Evolutionary conservation across 176 grass and related monocot species (phyloP), one percentile per base, ranked within the genome.

Genomic region (Eleusine indica): DNA sequence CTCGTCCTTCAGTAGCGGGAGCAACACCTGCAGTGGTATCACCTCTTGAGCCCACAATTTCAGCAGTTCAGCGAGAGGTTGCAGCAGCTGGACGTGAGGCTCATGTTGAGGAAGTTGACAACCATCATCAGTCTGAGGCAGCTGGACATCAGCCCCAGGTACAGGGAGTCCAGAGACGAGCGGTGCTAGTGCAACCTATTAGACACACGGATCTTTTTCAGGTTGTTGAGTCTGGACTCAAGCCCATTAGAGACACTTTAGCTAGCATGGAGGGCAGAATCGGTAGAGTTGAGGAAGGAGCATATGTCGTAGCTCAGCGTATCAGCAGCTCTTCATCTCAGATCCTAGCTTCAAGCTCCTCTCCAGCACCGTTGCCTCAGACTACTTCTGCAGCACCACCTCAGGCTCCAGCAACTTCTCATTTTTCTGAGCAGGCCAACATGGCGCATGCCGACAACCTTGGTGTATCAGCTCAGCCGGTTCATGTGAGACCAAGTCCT

Each of bases 1-100:
- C 80, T 19, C 68, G 82, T 75, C 60, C 80, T 87, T 61, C 87
- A 83, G 82, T 71, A 86, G 79, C 87, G 88, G 35, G 5, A 39
- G 65, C 30, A 38, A 16, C 66, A 39, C 87, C 64, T 88, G 54
- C 85, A 86, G 68, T 79, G 90, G 32, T 39, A 84, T 63, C 89
- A 2, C 81, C 83, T 9, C 35, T 46, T 16, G 87, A 90, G 70
- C 78, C 54, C 35, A 25, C 51, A 60, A 8, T 3, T 16, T 28
- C 29, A 58, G 29, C 48, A 16, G 48, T 16, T 53, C 51, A 53
- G 51, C 73, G 13, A 73, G 77, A 75, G 21, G 68, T 40, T 17
- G 14, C 15, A 68, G 32, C 65, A 68, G 32, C 15, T 68, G 65
- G 65, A 17, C 32, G 29, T 6, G 74, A 38, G 43, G 30, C 46